These are phyloP conservation scores for Beauveria caledonica DNA, from an alignment of 2,329 filamentous ascomycete genomes.

Conservation along the genomic window DNA sequence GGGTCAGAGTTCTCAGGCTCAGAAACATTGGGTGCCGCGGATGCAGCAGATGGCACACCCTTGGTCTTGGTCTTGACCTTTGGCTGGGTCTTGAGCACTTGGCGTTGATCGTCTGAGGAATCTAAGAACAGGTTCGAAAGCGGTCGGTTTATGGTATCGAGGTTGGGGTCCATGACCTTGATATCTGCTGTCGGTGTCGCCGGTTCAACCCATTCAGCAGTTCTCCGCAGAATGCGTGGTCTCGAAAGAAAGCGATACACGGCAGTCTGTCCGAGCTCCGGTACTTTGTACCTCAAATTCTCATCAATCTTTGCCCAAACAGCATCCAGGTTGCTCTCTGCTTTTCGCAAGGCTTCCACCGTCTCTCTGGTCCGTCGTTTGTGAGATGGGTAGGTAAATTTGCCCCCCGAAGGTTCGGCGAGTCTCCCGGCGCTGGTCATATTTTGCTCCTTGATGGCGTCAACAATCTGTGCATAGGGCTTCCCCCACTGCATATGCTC, in stretches of 20 bases:
- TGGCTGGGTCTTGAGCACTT: background rate
- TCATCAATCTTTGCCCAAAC: slow-evolving; percentile 35
- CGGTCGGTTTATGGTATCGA: slow-evolving; percentile 14
- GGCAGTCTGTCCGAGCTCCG: slow-evolving; percentile 19
- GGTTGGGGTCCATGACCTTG: background rate
- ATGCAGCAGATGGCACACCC: background rate
- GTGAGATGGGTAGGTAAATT: slow-evolving; percentile 35
- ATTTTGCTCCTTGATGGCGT: slow-evolving; percentile 14
- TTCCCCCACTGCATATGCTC: slow-evolving; percentile 16
- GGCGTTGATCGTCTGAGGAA: background rate
- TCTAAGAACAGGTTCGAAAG: slow-evolving; percentile 18
- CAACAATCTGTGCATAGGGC: slow-evolving; percentile 13
- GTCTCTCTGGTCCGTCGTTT: slow-evolving; percentile 39
- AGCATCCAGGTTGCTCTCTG: slow-evolving; percentile 39
- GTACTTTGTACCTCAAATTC: background rate
- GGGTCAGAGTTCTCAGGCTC: background rate
- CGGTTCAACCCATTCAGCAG: slow-evolving; percentile 38
- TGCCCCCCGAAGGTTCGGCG: slow-evolving; percentile 27
- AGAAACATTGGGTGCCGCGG: background rate
- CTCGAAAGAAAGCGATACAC: slow-evolving; percentile 23
- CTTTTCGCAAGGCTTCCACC: slow-evolving; percentile 32
- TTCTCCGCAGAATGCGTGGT: slow-evolving; percentile 35
- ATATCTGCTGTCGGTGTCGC: slow-evolving; percentile 4
- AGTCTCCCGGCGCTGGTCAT: slow-evolving; percentile 15
- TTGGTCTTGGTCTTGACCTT: background rate